Evolutionary conservation across 2,329 filamentous ascomycete species (phyloP), one percentile per base, ranked within the genome.

Genomic region (Lasiodiplodia hormozganensis): DNA sequence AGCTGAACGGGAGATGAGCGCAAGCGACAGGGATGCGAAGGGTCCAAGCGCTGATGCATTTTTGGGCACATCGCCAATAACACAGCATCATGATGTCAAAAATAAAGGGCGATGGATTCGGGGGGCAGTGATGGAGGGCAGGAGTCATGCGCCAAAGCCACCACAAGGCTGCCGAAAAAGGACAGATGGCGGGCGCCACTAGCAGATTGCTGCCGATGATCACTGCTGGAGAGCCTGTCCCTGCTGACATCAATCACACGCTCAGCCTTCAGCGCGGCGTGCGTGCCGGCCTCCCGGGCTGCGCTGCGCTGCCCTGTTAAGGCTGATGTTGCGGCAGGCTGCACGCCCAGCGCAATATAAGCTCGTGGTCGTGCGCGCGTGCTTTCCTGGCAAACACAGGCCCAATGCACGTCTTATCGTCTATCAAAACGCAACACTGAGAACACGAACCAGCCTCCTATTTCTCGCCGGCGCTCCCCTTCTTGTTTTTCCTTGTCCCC

Each of bases 131-230:
- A n/a, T n/a, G 40, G 43, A 47, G 43, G 43, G 43, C 18, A 47
- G 47, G 43, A 31, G 47, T 64, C 60, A 64, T 64, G 60, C 60
- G 60, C 28, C 60, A 36, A 52, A 64, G 60, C 60, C 60, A 64
- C 60, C 60, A 38, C 47, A 28, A 21, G 11, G 12, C 31, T 28
- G 47, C 18, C 14, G 21, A 51, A 49, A 34, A 28, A 47, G 40
- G 31, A 18, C 31, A 36, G 47, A 47, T 11, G 40, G 60, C 18
- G 25, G 40, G 7, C 40, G 28, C 47, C 47, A 51, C 43, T 47
- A 47, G 14, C 7, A 21, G 7, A 47, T 3, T 6, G 18, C 40
- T n/a, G 40, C 40, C 40, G 60, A 14, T 38, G 40, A 49, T 49
- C 60, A 49, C 28, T 43, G 51, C 47, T 31, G 43, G 43, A 64